Conservation (phyloP, 805 yeast genomes). For the Metschnikowia arizonensis region DNA sequence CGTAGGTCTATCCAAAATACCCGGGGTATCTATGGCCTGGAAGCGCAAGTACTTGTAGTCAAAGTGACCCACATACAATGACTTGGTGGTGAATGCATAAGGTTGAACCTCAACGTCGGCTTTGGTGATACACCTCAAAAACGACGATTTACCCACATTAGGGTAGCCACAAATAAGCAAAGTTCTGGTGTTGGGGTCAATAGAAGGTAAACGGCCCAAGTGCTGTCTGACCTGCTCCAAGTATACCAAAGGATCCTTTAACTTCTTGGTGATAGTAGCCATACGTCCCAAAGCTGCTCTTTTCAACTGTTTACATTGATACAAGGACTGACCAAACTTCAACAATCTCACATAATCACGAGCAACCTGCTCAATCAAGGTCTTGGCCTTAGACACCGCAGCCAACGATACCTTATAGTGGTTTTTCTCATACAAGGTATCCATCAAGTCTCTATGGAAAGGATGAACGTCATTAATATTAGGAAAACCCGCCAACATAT, state of each 20-base stretch:
- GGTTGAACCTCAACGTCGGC: slow-evolving; percentile 99
- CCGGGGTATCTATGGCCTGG: slow-evolving; percentile 99
- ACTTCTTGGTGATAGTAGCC: slow-evolving; percentile 96
- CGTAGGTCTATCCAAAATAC: slow-evolving; percentile 96
- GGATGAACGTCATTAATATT: slow-evolving; percentile 97
- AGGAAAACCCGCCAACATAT: slow-evolving; percentile 84
- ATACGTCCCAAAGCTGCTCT: slow-evolving; percentile 99
- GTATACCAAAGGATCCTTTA: slow-evolving; percentile 89
- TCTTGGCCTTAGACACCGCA: slow-evolving; percentile 88
- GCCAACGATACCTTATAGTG: slow-evolving; percentile 97
- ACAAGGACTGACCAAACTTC: slow-evolving; percentile 95
- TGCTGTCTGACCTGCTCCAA: slow-evolving; percentile 99
- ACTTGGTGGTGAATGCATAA: slow-evolving; percentile 97
- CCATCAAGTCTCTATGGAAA: slow-evolving; percentile 96
- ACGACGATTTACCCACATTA: slow-evolving; percentile 97
- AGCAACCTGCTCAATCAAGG: slow-evolving; percentile 91
- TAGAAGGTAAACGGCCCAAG: slow-evolving; percentile 94
- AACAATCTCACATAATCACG: slow-evolving; percentile 92
- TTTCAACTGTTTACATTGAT: slow-evolving; percentile 97
- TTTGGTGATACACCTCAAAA: slow-evolving; percentile 86
- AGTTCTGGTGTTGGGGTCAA: slow-evolving; percentile 98
- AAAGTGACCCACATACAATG: slow-evolving; percentile 96
- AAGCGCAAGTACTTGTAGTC: slow-evolving; percentile 96
- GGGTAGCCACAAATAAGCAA: slow-evolving; percentile 97
- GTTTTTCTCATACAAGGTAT: slow-evolving; percentile 94